A percentile compares a stretch with the other conserved stretches of the same genome.
Conservation (phyloP, 2,329 filamentous ascomycete species). For the Aureobasidium uvarum region DNA sequence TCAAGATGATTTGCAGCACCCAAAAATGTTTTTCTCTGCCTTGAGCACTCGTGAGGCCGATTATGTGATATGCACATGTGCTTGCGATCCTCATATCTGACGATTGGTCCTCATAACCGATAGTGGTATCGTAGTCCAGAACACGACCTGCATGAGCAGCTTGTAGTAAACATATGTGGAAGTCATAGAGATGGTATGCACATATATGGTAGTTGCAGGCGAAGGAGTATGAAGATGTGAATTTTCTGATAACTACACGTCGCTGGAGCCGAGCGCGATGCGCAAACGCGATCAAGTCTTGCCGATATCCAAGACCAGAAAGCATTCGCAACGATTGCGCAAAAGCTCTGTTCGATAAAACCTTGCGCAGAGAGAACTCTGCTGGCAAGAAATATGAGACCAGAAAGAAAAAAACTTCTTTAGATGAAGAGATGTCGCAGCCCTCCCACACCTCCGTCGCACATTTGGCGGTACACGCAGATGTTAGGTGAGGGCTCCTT, state of each 20-base stretch:
- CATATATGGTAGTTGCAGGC: too few species aligned
- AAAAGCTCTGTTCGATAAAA: background rate
- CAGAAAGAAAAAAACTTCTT: slow-evolving; percentile 9
- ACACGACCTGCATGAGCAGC: too few species aligned
- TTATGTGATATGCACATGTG: background rate
- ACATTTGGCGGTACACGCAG: slow-evolving; percentile 35
- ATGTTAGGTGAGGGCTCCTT: slow-evolving; percentile 45
- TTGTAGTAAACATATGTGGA: background rate
- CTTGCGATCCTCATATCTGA: too few species aligned
- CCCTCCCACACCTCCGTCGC: slow-evolving; percentile 47
- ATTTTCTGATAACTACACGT: background rate
- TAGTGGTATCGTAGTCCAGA: too few species aligned
- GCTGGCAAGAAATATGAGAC: background rate
- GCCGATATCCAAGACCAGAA: slow-evolving; percentile 19
- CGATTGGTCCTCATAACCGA: too few species aligned
- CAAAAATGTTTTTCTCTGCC: background rate
- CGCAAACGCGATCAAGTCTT: background rate
- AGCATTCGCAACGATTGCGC: background rate
- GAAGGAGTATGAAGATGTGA: too few species aligned
- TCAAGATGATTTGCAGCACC: slow-evolving; percentile 20
- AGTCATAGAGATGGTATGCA: too few species aligned
- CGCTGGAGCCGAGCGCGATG: background rate
- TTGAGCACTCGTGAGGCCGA: background rate
- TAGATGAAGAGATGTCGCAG: slow-evolving; percentile 36
- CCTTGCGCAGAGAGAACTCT: background rate